These are phyloP conservation scores for Adiantum capillusveneris DNA, from an alignment of 75 land plant species.

Conservation along the genomic window DNA sequence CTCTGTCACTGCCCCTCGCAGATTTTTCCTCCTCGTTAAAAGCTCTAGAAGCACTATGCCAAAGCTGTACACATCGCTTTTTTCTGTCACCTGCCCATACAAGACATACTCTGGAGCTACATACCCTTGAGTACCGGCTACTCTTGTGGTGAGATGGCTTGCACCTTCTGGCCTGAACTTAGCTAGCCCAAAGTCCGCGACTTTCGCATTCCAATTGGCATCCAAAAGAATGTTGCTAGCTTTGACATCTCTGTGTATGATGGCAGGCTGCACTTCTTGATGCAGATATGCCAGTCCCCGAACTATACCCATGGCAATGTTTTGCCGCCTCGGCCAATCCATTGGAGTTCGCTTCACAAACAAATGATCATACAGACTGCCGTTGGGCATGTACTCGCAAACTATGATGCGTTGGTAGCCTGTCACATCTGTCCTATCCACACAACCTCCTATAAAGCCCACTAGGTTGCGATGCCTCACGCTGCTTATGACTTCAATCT, in stretches of 20 bases:
- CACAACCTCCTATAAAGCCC: conserved; percentile 63
- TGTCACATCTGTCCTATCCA: conserved; percentile 26
- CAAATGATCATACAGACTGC: conserved; percentile 56
- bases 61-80: no score
- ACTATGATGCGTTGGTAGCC: conserved; percentile 51
- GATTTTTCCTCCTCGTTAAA: conserved; percentile 50
- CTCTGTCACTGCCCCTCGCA: conserved; percentile 25
- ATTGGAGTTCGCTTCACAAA: conserved; percentile 8
- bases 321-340: no score
- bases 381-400: conserved; percentile 75
- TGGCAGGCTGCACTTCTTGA: no score
- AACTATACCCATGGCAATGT: no score
- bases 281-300: no score
- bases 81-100: conserved; percentile 27
- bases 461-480: conserved; percentile 71
- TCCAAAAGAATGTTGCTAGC: no score
- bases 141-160: no score
- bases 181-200: no score
- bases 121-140: no score
- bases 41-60: conserved; percentile 25
- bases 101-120: conserved; percentile 30
- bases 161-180: no score
- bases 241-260: no score
- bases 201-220: no score
- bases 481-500: conserved; percentile 77